Conservation (phyloP, 73 alveolate genomes). For the Paramecium octaurelia region DNA sequence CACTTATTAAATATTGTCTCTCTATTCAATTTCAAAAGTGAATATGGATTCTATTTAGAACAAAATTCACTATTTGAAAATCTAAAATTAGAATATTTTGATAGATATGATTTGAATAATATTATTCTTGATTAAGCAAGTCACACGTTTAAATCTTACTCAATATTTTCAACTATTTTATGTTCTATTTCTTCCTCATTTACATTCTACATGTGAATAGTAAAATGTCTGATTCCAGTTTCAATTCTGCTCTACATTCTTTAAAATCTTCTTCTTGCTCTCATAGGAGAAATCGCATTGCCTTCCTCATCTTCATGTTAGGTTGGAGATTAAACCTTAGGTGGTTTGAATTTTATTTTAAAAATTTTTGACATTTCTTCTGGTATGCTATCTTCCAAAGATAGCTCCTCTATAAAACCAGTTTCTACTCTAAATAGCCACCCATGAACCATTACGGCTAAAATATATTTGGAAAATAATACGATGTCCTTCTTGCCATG, state of each 20-base stretch:
- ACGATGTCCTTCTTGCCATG: constrained; percentile 60
- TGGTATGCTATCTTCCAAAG: not conserved
- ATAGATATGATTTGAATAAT: not conserved
- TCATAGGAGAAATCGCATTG: not conserved
- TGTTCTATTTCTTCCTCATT: not conserved
- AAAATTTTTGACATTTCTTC: not conserved
- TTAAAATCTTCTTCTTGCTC: constrained; percentile 12
- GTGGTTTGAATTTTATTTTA: not conserved
- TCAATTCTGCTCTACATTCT: constrained; percentile 1
- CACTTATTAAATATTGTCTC: too few species aligned
- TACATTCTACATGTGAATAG: not conserved
- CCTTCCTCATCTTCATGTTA: not conserved
- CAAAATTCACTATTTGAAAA: not conserved
- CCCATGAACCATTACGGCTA: constrained; percentile 53
- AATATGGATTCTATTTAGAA: not conserved
- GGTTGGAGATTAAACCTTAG: not conserved
- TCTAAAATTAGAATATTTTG: not conserved
- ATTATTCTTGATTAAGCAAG: not conserved
- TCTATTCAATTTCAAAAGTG: too few species aligned
- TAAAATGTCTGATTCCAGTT: not conserved
- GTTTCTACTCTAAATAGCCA: constrained; percentile 52
- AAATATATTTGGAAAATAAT: not conserved
- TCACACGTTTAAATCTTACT: not conserved
- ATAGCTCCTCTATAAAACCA: constrained; percentile 26
- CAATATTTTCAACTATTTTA: not conserved